Conservation (phyloP, 306 rosid species). For the Vigna hirtella region DNA sequence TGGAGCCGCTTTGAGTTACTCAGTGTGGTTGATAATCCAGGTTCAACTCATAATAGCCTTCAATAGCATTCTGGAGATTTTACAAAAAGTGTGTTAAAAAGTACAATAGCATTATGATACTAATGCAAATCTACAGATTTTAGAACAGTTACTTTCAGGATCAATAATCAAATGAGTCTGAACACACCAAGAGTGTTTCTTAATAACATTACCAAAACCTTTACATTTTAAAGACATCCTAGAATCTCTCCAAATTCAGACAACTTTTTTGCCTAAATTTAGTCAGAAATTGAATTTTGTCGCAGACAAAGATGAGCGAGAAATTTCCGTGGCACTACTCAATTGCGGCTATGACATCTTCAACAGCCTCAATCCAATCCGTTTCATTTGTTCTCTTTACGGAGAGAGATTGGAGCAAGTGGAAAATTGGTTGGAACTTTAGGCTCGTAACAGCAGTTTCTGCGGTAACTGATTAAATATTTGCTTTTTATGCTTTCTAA, state of each 20-base stretch:
- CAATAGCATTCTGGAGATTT: not conserved
- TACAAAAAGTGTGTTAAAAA: not conserved
- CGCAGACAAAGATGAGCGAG: constrained; percentile 56
- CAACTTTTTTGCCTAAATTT: not conserved
- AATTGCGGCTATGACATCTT: constrained; percentile 47
- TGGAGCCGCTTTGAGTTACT: constrained; percentile 42
- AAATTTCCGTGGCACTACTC: constrained; percentile 56
- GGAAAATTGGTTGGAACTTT: constrained; percentile 47
- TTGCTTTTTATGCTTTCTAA: constrained; percentile 9
- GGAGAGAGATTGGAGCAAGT: constrained; percentile 45
- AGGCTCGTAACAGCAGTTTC: constrained; percentile 39
- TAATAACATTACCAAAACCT: not conserved
- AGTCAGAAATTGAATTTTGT: not conserved
- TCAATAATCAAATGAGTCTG: not conserved
- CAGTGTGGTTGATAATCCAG: constrained; percentile 58
- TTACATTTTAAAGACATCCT: not conserved
- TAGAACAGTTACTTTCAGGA: not conserved
- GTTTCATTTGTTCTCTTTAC: constrained; percentile 28
- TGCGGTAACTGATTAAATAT: constrained; percentile 29
- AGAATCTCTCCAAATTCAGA: not conserved
- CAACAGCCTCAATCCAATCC: constrained; percentile 27
- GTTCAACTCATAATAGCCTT: constrained; percentile 29
- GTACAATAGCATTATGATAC: not conserved
- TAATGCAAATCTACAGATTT: not conserved
- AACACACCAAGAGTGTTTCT: not conserved